A percentile compares a stretch with the other conserved stretches of the same genome.
These are phyloP conservation scores for Chaetoscypha palmicola DNA, from an alignment of 2,329 filamentous ascomycete species.

Conservation along the genomic window DNA sequence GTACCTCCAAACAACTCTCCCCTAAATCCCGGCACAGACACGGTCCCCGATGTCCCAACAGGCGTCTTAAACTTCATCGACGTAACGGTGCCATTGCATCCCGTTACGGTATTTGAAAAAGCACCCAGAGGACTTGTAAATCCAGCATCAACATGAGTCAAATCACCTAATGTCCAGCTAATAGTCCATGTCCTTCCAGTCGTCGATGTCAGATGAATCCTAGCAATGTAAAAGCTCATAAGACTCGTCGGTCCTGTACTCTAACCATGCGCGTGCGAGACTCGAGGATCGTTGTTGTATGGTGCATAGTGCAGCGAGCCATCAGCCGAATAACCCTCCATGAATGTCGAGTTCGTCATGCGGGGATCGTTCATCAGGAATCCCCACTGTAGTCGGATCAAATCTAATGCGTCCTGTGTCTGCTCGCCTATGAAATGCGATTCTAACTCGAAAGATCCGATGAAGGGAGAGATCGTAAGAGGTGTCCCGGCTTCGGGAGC, in stretches of 20 bases:
- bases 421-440: constrained; percentile 38
- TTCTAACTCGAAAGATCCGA: constrained; percentile 39
- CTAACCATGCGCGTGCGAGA: constrained; percentile 34
- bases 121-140: constrained; percentile 28
- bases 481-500: constrained; percentile 40
- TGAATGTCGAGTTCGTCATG: constrained; percentile 34
- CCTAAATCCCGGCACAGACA: constrained; percentile 1
- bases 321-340: constrained; percentile 32
- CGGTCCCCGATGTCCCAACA: constrained; percentile 1
- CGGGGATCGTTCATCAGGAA: constrained; percentile 44
- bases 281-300: constrained; percentile 30
- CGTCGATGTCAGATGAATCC: constrained; percentile 21
- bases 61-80: constrained; percentile 3
- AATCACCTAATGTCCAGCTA: constrained; percentile 31
- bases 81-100: background rate
- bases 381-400: constrained; percentile 50
- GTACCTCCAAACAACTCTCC: background rate
- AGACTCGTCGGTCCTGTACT: constrained; percentile 28
- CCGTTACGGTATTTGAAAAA: background rate
- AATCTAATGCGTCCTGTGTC: constrained; percentile 42
- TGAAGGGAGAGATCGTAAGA: constrained; percentile 40
- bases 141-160: constrained; percentile 33
- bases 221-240: constrained; percentile 26
- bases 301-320: constrained; percentile 32
- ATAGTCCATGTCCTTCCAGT: constrained; percentile 28